A percentile compares a stretch with the other conserved stretches of the same genome.
phyloP scores from a whole-genome alignment of 225 moss, liverwort and hornwort species.

The Takakia lepidozioides region DNA sequence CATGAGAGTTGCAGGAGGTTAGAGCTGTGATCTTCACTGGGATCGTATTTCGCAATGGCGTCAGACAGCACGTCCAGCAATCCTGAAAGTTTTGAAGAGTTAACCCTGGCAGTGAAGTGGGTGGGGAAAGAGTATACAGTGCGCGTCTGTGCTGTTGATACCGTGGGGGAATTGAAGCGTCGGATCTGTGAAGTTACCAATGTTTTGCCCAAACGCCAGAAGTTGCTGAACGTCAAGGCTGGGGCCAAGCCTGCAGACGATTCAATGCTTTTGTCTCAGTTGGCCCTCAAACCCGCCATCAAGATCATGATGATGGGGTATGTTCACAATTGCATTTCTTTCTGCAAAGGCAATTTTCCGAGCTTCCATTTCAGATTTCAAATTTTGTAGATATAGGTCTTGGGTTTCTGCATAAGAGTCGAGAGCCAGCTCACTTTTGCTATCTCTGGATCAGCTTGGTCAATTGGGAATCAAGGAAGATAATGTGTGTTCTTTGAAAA shows the following conservation, averaged over 20 bases:
- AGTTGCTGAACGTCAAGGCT: constrained; percentile 84
- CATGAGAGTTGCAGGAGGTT: no score
- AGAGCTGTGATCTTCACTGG: no score
- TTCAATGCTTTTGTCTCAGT: constrained; percentile 64
- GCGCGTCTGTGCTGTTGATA: constrained; percentile 81
- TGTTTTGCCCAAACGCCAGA: constrained; percentile 94
- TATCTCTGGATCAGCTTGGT: no score
- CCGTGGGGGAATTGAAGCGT: constrained; percentile 93
- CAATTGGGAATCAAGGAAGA: no score
- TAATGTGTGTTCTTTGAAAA: neutral
- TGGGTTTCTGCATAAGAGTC: no score
- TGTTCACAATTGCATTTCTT: no score
- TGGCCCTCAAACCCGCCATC: constrained; percentile 68
- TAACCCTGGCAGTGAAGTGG: constrained; percentile 91
- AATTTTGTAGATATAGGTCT: no score
- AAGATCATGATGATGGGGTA: constrained; percentile 99
- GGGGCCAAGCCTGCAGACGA: constrained; percentile 84
- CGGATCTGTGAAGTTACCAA: constrained; percentile 90
- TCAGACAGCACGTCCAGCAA: constrained; percentile 35
- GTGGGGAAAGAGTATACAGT: constrained; percentile 81
- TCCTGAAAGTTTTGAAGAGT: constrained; percentile 62
- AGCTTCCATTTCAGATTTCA: no score
- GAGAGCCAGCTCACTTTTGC: no score
- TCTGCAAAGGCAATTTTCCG: no score
- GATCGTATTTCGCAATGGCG: no score